Percentiles rank a stretch among this genome's conserved stretches.
These are phyloP conservation scores for Hansenula anomala DNA, from an alignment of 1,139 yeast genomes.

Conservation along the genomic window DNA sequence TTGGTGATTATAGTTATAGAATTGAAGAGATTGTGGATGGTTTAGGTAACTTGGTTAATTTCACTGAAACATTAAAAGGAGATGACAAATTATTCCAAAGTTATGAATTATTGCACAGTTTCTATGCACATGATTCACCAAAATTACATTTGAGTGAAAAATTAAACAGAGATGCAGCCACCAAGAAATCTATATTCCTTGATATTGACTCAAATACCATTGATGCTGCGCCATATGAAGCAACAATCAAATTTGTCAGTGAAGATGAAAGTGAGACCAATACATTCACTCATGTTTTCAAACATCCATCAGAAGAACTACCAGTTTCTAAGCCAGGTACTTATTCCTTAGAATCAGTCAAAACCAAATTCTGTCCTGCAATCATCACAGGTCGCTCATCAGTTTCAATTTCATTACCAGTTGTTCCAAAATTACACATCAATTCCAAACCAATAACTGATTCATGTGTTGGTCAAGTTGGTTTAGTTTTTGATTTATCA, in stretches of 20 bases:
- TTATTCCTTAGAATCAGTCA: conserved; percentile 48
- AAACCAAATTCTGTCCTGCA: conserved; percentile 64
- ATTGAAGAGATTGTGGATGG: conserved; percentile 69
- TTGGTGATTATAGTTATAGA: conserved; percentile 63
- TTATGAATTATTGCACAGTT: conserved; percentile 45
- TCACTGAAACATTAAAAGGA: conserved; percentile 29
- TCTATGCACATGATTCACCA: conserved; percentile 64
- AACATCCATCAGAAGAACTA: conserved; percentile 23
- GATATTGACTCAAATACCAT: conserved; percentile 24
- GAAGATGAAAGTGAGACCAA: conserved; percentile 26
- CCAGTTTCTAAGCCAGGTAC: conserved; percentile 54
- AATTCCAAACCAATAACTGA: conserved; percentile 63
- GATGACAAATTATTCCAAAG: conserved; percentile 35
- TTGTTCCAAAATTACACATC: conserved; percentile 51
- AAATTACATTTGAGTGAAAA: conserved; percentile 34
- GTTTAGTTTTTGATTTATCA: conserved; percentile 64
- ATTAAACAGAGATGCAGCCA: conserved; percentile 33
- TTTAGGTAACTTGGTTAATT: conserved; percentile 64
- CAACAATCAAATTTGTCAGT: conserved; percentile 33
- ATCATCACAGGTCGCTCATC: conserved; percentile 42
- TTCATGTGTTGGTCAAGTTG: conserved; percentile 89
- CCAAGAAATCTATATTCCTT: conserved; percentile 38
- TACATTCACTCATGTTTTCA: conserved; percentile 33
- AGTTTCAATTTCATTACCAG: conserved; percentile 44
- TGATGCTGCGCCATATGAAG: conserved; percentile 40